Conservation (phyloP, 179 eudicot genomes). For the Silene noctiflora region DNA sequence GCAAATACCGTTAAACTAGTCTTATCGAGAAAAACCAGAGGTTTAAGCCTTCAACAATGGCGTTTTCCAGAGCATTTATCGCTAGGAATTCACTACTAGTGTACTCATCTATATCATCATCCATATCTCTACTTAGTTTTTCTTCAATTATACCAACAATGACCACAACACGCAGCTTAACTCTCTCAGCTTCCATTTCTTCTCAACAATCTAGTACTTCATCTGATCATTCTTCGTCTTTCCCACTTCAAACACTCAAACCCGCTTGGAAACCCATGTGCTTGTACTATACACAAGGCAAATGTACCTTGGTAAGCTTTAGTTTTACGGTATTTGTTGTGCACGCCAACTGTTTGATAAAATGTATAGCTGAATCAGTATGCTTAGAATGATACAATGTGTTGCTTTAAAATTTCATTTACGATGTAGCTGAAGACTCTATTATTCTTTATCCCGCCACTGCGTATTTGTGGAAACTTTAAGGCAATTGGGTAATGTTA, state of each 20-base stretch:
- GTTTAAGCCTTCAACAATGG: slow-evolving; percentile 31
- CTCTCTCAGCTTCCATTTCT: slow-evolving; percentile 35
- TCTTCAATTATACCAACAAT: slow-evolving; percentile 7
- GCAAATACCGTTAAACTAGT: neutral
- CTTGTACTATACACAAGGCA: slow-evolving; percentile 77
- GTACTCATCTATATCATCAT: slow-evolving; percentile 15
- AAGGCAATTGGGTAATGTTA: neutral
- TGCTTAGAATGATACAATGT: neutral
- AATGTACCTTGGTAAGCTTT: slow-evolving; percentile 62
- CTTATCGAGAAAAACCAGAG: neutral
- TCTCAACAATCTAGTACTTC: slow-evolving; percentile 29
- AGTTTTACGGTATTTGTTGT: neutral
- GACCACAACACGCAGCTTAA: slow-evolving; percentile 14
- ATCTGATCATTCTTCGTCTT: slow-evolving; percentile 7
- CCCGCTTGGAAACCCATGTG: slow-evolving; percentile 79
- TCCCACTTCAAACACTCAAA: slow-evolving; percentile 12
- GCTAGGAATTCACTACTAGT: slow-evolving; percentile 9
- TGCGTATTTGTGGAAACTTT: no score
- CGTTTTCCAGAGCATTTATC: slow-evolving; percentile 15
- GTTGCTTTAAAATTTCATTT: no score
- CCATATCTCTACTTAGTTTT: neutral
- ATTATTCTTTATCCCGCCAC: no score
- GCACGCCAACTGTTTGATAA: slow-evolving; percentile 35
- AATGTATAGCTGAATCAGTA: slow-evolving; percentile 16
- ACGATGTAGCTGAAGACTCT: neutral